phyloP scores from a whole-genome alignment of 2,329 filamentous ascomycete species.

The Fusarium sp. region DNA sequence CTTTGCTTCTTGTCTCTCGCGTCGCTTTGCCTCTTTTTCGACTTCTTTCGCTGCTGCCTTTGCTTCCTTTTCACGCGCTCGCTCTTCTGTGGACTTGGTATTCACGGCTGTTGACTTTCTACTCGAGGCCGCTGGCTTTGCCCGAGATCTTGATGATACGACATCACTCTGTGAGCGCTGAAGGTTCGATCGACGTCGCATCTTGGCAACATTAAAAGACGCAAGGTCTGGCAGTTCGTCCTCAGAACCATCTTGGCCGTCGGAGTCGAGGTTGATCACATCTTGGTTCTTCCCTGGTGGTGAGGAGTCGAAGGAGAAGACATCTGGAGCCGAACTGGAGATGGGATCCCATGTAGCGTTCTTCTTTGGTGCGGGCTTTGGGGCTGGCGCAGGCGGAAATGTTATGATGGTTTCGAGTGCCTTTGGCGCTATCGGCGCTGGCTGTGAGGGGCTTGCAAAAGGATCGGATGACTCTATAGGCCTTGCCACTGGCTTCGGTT shows the following conservation, averaged over 20 bases:
- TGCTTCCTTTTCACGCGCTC: conserved; percentile 53
- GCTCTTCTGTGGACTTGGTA: conserved; percentile 51
- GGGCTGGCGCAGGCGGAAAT: conserved; percentile 1
- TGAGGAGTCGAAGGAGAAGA: conserved; percentile 32
- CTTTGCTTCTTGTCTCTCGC: conserved; percentile 68
- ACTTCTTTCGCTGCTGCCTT: conserved; percentile 63
- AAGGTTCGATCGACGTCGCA: conserved; percentile 38
- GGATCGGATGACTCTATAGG: conserved; percentile 37
- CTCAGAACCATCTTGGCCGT: conserved; percentile 49
- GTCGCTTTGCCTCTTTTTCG: conserved; percentile 66
- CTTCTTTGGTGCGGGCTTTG: conserved; percentile 8
- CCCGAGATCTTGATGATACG: conserved; percentile 32
- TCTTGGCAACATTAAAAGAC: conserved; percentile 52
- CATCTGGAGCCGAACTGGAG: conserved; percentile 63
- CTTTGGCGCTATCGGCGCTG: not conserved
- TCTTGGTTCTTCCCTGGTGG: conserved; percentile 17
- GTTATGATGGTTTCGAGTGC: conserved; percentile 7
- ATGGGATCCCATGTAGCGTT: conserved; percentile 60
- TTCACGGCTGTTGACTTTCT: conserved; percentile 38
- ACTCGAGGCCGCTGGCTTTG: conserved; percentile 34
- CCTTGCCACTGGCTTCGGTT: not conserved
- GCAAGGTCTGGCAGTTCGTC: conserved; percentile 62
- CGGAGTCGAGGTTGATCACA: conserved; percentile 53
- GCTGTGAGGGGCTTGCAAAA: conserved; percentile 28
- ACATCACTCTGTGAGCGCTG: conserved; percentile 49